Evolutionary conservation across 2,329 filamentous ascomycete genomes (phyloP), one percentile per base, ranked within the genome.

Genomic region (Xylaria sp.): DNA sequence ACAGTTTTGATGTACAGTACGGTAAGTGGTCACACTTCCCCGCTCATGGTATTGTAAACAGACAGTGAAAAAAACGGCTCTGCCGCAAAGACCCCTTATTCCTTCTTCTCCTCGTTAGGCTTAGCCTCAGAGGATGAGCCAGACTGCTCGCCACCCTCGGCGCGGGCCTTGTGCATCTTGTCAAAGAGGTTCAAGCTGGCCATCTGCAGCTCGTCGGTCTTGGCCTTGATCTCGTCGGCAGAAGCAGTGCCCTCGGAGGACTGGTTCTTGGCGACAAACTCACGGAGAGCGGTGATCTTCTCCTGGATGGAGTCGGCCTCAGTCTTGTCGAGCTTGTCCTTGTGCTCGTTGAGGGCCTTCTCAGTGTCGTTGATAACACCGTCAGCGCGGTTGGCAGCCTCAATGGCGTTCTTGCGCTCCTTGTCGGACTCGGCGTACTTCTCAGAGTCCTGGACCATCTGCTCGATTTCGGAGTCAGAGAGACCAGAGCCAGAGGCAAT

Each of bases 111-210:
- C 66, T 81, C 83, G 75, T 90, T 86, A 63, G 83, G 69, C 70
- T 73, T 72, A 50, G 66, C 52, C 55, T 72, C 71, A 52, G 68
- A 67, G 52, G 67, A 69, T 75, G 71, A 76, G 68, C 70, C 77
- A 70, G 73, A 66, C 72, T 83, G 78, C 73, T 84, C 77, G 72
- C 80, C 76, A 69, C 81, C 81, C 80, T 92, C 89, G 69, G 79
- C 76, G 70, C 91, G 88, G 69, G 93, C 91, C 84, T 96, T 95
- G 90, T 99, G 93, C 91, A 99, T 96, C 89, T 97, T 97, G 83
- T 97, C 94, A 78, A 99, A 97, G 73, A 97, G 87, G 80, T 90
- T 96, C 79, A 99, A 83, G 78, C 89, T 93, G 69, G 93, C 91
- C 76, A 89, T 90, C 82, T 97, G 94, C 74, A 99, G 90, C 79